A percentile compares a stretch with the other conserved stretches of the same genome.
Conservation (phyloP, 140 eudicot species). For the Ambrosia hybrid region DNA sequence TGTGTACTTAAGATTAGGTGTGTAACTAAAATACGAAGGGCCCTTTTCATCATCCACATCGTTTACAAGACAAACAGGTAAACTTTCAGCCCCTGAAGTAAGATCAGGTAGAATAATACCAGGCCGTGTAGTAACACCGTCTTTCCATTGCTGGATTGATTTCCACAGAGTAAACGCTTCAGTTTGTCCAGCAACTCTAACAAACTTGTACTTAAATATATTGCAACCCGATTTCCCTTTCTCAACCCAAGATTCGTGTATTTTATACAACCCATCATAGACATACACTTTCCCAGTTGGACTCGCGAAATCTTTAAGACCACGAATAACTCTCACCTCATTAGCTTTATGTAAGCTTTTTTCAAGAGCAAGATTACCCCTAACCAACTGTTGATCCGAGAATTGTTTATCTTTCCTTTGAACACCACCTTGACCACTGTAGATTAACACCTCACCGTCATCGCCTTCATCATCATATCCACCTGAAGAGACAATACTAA, state of each 20-base stretch:
- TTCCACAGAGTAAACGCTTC: conserved; percentile 54
- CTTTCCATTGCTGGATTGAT: conserved; percentile 62
- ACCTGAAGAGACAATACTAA: conserved; percentile 67
- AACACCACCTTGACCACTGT: conserved; percentile 77
- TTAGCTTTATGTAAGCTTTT: conserved; percentile 56
- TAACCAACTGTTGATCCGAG: conserved; percentile 56
- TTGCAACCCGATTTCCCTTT: conserved; percentile 59
- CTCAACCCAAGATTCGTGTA: conserved; percentile 55
- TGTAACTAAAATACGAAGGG: conserved; percentile 71
- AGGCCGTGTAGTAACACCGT: conserved; percentile 40
- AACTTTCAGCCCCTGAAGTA: conserved; percentile 64
- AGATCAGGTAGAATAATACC: conserved; percentile 69
- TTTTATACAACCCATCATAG: conserved; percentile 56
- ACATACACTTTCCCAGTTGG: conserved; percentile 40
- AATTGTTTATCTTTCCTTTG: conserved; percentile 38
- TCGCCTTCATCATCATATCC: conserved; percentile 66
- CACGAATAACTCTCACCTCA: conserved; percentile 67
- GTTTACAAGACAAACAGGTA: conserved; percentile 73
- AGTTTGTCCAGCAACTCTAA: conserved; percentile 50
- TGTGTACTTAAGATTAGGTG: conserved; percentile 41
- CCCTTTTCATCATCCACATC: conserved; percentile 69
- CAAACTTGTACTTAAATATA: conserved; percentile 52
- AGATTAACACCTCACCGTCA: conserved; percentile 53
- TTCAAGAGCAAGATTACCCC: conserved; percentile 72
- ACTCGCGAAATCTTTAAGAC: conserved; percentile 41